These are phyloP conservation scores for Miscanthus lutarioriparius DNA, from an alignment of 176 grass and related monocot genomes.

Conservation along the genomic window DNA sequence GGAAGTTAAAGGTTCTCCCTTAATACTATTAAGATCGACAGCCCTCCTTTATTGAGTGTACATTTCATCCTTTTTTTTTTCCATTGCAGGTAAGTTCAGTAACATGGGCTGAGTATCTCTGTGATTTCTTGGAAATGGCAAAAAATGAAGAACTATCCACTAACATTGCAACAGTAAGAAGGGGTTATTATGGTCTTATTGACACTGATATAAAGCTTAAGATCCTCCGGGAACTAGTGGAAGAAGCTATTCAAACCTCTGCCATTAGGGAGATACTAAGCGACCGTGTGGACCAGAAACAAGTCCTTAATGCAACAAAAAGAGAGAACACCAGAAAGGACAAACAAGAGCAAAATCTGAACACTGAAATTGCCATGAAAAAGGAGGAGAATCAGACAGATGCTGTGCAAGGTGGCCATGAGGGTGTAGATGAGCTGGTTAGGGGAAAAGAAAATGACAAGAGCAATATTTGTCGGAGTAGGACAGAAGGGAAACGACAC, in stretches of 20 bases:
- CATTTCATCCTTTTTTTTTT: neutral
- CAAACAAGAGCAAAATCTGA: slow-evolving; percentile 44
- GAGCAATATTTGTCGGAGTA: slow-evolving; percentile 26
- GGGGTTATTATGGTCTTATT: slow-evolving; percentile 73
- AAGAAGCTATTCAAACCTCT: slow-evolving; percentile 65
- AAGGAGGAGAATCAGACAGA: slow-evolving; percentile 37
- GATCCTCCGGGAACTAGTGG: slow-evolving; percentile 65
- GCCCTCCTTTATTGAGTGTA: slow-evolving; percentile 6
- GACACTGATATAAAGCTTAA: slow-evolving; percentile 65
- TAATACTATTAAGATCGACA: neutral
- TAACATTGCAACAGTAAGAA: slow-evolving; percentile 54
- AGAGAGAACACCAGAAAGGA: slow-evolving; percentile 57
- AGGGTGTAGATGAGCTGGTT: slow-evolving; percentile 15
- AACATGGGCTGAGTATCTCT: slow-evolving; percentile 76
- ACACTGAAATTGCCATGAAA: slow-evolving; percentile 29
- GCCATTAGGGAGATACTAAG: slow-evolving; percentile 64
- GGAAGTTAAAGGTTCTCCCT: slow-evolving; percentile 57
- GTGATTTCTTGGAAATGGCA: slow-evolving; percentile 69
- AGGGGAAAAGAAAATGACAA: slow-evolving; percentile 37
- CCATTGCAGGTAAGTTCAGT: slow-evolving; percentile 59
- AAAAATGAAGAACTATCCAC: slow-evolving; percentile 47
- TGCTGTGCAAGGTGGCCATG: slow-evolving; percentile 31
- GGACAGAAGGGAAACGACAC: slow-evolving; percentile 35
- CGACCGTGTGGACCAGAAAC: slow-evolving; percentile 60
- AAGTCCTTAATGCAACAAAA: slow-evolving; percentile 58